These are phyloP conservation scores for Populus alba DNA, from an alignment of 345 rosid species.

Conservation along the genomic window DNA sequence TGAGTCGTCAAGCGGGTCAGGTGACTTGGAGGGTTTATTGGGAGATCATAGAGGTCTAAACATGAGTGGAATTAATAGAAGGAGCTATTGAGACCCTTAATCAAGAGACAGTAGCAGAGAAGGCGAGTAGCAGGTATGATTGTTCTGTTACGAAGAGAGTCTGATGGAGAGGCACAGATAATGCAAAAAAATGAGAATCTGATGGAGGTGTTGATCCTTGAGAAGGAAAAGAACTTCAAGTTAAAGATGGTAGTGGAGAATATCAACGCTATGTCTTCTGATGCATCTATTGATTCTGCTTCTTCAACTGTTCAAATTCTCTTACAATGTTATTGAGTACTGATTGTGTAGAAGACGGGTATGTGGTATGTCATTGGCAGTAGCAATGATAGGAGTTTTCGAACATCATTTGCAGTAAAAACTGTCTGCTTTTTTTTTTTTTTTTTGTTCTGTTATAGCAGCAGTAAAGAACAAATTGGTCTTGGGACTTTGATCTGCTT, in stretches of 20 bases:
- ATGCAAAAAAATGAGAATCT: conserved; percentile 42
- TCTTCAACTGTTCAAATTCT: not conserved
- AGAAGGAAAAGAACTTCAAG: conserved; percentile 42
- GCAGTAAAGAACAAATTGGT: no score
- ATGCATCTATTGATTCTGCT: conserved; percentile 4
- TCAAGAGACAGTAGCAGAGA: conserved; percentile 40
- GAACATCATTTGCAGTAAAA: not conserved
- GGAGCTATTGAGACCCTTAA: conserved; percentile 19
- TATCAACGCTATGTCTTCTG: conserved; percentile 33
- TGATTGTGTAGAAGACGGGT: not conserved
- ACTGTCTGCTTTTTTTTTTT: not conserved
- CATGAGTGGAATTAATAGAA: not conserved
- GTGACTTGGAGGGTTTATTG: not conserved
- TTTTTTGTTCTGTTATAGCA: no score
- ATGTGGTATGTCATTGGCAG: not conserved
- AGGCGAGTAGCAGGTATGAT: conserved; percentile 47
- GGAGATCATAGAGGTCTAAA: not conserved
- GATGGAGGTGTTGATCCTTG: conserved; percentile 48
- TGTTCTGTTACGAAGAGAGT: conserved; percentile 49
- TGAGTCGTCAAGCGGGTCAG: not conserved
- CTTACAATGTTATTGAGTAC: not conserved
- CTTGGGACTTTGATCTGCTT: no score
- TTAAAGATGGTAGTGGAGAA: conserved; percentile 45
- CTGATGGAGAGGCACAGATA: conserved; percentile 47
- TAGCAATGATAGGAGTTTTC: no score